phyloP scores from a whole-genome alignment of 1,284 basidiomycete genomes.

The Leccinum griseonigrum region DNA sequence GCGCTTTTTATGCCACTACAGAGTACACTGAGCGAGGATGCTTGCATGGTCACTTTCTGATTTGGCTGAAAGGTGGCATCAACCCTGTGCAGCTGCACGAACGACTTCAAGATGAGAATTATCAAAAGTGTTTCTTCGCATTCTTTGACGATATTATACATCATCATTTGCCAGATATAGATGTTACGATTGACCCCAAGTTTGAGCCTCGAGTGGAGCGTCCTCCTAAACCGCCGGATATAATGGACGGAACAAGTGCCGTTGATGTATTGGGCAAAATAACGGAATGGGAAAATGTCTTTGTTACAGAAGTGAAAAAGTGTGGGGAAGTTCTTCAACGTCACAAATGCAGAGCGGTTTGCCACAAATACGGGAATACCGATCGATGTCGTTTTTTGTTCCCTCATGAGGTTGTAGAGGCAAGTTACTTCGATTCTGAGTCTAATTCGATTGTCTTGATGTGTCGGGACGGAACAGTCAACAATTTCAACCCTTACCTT shows the following conservation, averaged over 20 bases:
- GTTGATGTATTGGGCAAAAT: not conserved
- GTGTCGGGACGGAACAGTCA: conserved; percentile 8
- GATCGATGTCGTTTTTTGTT: conserved; percentile 6
- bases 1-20: conserved; percentile 11
- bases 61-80: conserved; percentile 6
- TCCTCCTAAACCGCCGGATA: not conserved
- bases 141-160: conserved; percentile 16
- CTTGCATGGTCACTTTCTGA: conserved; percentile 14
- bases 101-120: not conserved
- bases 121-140: conserved; percentile 2
- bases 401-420: conserved; percentile 9
- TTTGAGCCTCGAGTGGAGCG: conserved; percentile 8
- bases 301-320: conserved; percentile 3
- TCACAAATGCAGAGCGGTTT: conserved; percentile 7
- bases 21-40: conserved; percentile 16
- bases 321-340: conserved; percentile 14
- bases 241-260: too few relatives aligned
- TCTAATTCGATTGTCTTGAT: conserved; percentile 4
- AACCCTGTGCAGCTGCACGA: conserved; percentile 9
- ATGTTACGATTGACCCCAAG: not conserved
- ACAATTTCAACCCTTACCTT: conserved; percentile 11
- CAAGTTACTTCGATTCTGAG: conserved; percentile 8
- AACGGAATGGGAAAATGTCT: not conserved
- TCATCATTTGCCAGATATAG: conserved; percentile 12
- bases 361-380: conserved; percentile 5